Conservation (phyloP, 805 yeast genomes). For the Candida methanosorbosa region DNA sequence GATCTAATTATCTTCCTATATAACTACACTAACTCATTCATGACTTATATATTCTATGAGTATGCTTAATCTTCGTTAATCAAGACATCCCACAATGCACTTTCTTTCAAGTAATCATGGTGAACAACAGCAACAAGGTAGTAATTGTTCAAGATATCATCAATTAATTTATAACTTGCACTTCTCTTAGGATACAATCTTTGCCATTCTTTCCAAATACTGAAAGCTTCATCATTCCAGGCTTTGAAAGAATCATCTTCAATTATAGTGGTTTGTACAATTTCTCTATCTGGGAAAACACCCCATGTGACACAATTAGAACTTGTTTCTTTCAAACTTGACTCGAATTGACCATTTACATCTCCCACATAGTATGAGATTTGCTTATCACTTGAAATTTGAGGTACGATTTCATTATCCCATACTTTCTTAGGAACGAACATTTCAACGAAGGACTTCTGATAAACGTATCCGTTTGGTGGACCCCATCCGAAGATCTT, state of each 20-base stretch:
- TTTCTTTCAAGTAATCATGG: slow-evolving; percentile 69
- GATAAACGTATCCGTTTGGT: slow-evolving; percentile 76
- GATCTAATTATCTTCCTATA: too few relatives aligned
- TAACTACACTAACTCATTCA: not conserved
- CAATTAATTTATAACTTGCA: slow-evolving; percentile 52
- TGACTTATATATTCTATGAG: not conserved
- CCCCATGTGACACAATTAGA: slow-evolving; percentile 97
- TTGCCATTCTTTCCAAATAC: slow-evolving; percentile 90
- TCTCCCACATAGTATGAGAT: slow-evolving; percentile 75
- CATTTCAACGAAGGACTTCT: slow-evolving; percentile 88
- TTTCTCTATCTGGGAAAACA: slow-evolving; percentile 84
- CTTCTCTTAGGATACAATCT: slow-evolving; percentile 57
- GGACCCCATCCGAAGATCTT: slow-evolving; percentile 98
- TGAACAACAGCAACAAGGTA: slow-evolving; percentile 79
- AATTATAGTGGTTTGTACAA: slow-evolving; percentile 85
- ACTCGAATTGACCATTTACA: slow-evolving; percentile 42
- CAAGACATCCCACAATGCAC: slow-evolving; percentile 69
- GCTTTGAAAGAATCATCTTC: slow-evolving; percentile 90
- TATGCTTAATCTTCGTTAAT: slow-evolving; percentile 16
- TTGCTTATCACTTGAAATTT: slow-evolving; percentile 36
- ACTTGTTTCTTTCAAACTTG: slow-evolving; percentile 47
- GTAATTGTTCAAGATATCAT: slow-evolving; percentile 50
- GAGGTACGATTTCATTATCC: slow-evolving; percentile 46
- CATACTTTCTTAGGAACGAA: slow-evolving; percentile 70
- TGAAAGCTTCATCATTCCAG: slow-evolving; percentile 94